Conservation (phyloP, 2,329 filamentous ascomycete genomes). For the Acrocalymma vagum region DNA sequence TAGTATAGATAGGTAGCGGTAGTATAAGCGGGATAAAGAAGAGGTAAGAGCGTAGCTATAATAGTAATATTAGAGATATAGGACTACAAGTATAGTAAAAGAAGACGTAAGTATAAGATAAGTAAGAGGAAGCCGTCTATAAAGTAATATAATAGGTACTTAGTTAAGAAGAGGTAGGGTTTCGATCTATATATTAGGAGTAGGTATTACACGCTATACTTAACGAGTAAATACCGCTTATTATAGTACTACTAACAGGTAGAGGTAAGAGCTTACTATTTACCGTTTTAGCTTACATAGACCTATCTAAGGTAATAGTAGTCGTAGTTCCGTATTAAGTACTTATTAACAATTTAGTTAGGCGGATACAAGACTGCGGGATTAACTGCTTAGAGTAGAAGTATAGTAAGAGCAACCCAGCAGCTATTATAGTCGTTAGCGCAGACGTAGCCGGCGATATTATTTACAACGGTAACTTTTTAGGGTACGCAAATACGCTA, state of each 20-base stretch:
- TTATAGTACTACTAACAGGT: constrained; percentile 25
- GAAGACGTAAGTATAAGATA: too few relatives aligned
- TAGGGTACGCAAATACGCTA: constrained; percentile 12
- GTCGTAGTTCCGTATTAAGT: constrained; percentile 25
- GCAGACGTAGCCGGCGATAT: constrained; percentile 15
- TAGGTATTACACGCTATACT: constrained; percentile 17
- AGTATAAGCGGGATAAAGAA: too few relatives aligned
- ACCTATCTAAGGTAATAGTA: constrained; percentile 18
- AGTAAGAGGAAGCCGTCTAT: too few relatives aligned
- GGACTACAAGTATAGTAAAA: too few relatives aligned
- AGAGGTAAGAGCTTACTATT: constrained; percentile 35
- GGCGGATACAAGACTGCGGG: constrained; percentile 3
- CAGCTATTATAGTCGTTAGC: constrained; percentile 20
- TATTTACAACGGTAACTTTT: constrained; percentile 16
- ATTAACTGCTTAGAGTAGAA: constrained; percentile 18
- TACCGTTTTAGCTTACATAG: constrained; percentile 19
- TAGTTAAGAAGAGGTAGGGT: constrained; percentile 10
- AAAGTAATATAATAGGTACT: constrained; percentile 14
- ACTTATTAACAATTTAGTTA: constrained; percentile 19
- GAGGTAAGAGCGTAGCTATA: too few relatives aligned
- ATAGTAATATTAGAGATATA: too few relatives aligned
- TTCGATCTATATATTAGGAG: constrained; percentile 18
- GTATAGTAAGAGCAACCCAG: constrained; percentile 15
- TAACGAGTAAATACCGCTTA: constrained; percentile 18
- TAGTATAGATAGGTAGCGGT: too few relatives aligned